These are phyloP conservation scores for Phytopythium vexans DNA, from an alignment of 352 stramenopile genomes.

Conservation along the genomic window DNA sequence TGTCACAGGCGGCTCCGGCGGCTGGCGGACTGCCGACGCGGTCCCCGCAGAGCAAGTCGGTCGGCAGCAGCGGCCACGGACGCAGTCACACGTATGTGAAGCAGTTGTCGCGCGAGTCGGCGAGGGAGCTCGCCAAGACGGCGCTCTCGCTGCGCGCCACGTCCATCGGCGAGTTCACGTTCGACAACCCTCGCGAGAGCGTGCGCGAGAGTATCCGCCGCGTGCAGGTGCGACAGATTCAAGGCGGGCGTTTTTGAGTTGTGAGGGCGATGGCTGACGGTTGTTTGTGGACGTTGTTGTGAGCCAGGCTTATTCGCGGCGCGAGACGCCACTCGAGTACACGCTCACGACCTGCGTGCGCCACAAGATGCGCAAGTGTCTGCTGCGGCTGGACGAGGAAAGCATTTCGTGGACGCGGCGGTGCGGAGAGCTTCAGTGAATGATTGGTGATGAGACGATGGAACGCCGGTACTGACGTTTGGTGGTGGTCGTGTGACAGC, in stretches of 20 bases:
- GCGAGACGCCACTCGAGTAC: slow-evolving; percentile 65
- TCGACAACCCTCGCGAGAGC: slow-evolving; percentile 55
- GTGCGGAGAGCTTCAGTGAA: slow-evolving; percentile 7
- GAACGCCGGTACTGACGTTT: neutral
- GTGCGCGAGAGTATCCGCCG: slow-evolving; percentile 42
- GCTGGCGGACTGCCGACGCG: slow-evolving; percentile 45
- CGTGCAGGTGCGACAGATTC: slow-evolving; percentile 79
- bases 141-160: slow-evolving; percentile 63
- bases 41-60: slow-evolving; percentile 19
- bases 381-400: slow-evolving; percentile 63
- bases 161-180: slow-evolving; percentile 72
- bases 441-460: neutral
- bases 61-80: slow-evolving; percentile 2
- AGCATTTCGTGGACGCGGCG: slow-evolving; percentile 53
- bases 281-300: neutral
- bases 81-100: slow-evolving; percentile 36
- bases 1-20: slow-evolving; percentile 12
- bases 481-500: slow-evolving; percentile 6
- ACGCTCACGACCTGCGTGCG: slow-evolving; percentile 44
- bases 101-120: slow-evolving; percentile 45
- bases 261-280: neutral
- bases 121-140: slow-evolving; percentile 67
- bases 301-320: slow-evolving; percentile 60
- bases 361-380: slow-evolving; percentile 45
- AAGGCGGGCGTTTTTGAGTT: slow-evolving; percentile 15